Evolutionary conservation across 2,329 filamentous ascomycete species (phyloP).

Genomic region (Fusarium cyanostomum): DNA sequence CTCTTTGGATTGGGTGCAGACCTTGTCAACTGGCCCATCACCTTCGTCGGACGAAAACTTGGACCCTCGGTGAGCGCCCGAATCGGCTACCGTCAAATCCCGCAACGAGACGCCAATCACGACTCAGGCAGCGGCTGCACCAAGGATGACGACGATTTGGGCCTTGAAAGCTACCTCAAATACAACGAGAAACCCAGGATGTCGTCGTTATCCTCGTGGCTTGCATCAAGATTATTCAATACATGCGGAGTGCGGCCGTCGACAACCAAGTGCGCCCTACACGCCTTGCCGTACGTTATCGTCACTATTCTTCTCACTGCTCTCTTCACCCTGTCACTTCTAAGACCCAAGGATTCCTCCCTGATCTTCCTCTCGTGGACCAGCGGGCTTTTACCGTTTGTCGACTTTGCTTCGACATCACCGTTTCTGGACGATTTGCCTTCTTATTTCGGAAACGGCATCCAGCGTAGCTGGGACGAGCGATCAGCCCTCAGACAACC

Average conservation of each 20-base stretch:
- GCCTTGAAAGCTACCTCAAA: background rate
- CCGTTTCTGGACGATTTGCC: constrained; percentile 42
- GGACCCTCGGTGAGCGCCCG: constrained; percentile 13
- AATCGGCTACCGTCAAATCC: constrained; percentile 15
- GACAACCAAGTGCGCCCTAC: constrained; percentile 9
- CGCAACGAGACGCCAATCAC: constrained; percentile 18
- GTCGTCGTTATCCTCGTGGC: background rate
- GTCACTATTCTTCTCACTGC: constrained; percentile 39
- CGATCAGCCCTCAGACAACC: constrained; percentile 41
- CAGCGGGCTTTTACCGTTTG: constrained; percentile 45
- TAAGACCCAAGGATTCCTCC: constrained; percentile 47
- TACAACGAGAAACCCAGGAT: constrained; percentile 26
- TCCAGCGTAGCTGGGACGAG: constrained; percentile 42
- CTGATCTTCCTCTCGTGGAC: constrained; percentile 51
- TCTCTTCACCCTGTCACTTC: constrained; percentile 36
- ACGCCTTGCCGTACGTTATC: constrained; percentile 30
- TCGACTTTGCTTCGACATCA: constrained; percentile 47
- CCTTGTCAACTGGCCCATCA: constrained; percentile 42
- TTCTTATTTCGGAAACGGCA: constrained; percentile 39
- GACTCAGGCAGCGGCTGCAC: background rate
- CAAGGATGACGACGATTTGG: constrained; percentile 10
- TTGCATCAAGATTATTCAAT: background rate
- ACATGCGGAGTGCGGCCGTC: background rate
- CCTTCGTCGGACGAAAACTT: constrained; percentile 17
- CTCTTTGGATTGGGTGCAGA: constrained; percentile 44